phyloP scores from a whole-genome alignment of 2,329 filamentous ascomycete genomes.

The Sordariomycetes sp. region DNA sequence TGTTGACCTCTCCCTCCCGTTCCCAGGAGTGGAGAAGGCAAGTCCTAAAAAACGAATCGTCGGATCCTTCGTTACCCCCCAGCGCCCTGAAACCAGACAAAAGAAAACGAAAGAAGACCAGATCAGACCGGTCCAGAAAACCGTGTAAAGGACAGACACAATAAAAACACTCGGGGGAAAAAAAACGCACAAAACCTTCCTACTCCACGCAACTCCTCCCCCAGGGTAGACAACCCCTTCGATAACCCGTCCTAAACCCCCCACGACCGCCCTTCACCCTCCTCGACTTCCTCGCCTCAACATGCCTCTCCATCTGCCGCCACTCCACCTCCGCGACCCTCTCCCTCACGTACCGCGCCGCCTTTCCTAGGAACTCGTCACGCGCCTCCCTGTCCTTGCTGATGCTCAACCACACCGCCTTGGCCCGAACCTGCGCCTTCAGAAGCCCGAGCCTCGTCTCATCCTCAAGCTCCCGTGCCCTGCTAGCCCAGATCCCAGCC shows the following conservation, averaged over 20 bases:
- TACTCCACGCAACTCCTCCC: neutral
- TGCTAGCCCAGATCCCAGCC: slow-evolving; percentile 3
- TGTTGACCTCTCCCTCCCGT: too few relatives aligned
- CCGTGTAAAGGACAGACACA: neutral
- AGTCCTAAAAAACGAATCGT: too few relatives aligned
- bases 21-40: too few relatives aligned
- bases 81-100: too few relatives aligned
- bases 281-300: neutral
- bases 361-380: slow-evolving; percentile 31
- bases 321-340: neutral
- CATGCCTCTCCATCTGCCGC: neutral
- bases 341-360: slow-evolving; percentile 21
- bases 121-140: too few relatives aligned
- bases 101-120: too few relatives aligned
- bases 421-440: slow-evolving; percentile 40
- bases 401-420: slow-evolving; percentile 41
- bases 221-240: neutral
- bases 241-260: neutral
- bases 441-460: slow-evolving; percentile 31
- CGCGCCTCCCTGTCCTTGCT: slow-evolving; percentile 34
- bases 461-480: slow-evolving; percentile 18
- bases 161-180: neutral
- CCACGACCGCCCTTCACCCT: neutral
- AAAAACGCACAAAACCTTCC: neutral
- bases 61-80: too few relatives aligned